Base-by-base conservation (phyloP, 1,139 yeast genomes). In the Zygosaccharomyces sapae region DNA sequence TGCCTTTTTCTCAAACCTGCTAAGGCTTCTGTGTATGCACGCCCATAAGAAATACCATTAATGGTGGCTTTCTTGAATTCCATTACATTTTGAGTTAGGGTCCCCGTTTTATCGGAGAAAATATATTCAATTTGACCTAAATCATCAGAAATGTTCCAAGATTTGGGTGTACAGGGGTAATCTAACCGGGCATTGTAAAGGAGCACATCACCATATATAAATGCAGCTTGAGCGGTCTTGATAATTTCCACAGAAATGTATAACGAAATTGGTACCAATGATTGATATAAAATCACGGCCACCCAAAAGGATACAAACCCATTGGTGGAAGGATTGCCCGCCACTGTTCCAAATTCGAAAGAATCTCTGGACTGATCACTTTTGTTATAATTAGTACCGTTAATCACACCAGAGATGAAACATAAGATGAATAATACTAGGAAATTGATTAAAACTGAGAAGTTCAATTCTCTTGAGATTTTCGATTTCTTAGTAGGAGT, bases 71-170 rank as follows among this genome's bases (percentile, higher is more conserved):
- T 92, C 60, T 88, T 88, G 70, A 90, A 90, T 67, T 90, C 97
- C 98, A 92, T 92, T 36, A 90, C 86, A 64, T 92, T 92, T 66
- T 90, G 97, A 1, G 98, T 92, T 58, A 92, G 74, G 0, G 98
- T 92, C 50, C 98, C 98, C 0, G 98, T 92, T 68, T 92, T 92
- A 69, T 92, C 98, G 62, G 96, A 86, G 68, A 92, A 92, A 41
- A 92, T 82, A 63, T 90, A 92, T 67, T 92, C 97, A 58, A 92
- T 86, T 69, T 92, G 98, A 29, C 98, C 98, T 61, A 92, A 74
- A 67, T 92, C 98, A 70, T 92, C 98, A 9, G 97, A 88, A 47
- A 92, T 90, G 63, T 86, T 88, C 98, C 98, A 92, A 0, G 96
- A 79, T 65, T 92, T 90, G 6, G 98, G 97, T 4, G 92, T 81